Evolutionary conservation across 2,329 filamentous ascomycete genomes (phyloP).

Genomic region (Fusarium sp.): DNA sequence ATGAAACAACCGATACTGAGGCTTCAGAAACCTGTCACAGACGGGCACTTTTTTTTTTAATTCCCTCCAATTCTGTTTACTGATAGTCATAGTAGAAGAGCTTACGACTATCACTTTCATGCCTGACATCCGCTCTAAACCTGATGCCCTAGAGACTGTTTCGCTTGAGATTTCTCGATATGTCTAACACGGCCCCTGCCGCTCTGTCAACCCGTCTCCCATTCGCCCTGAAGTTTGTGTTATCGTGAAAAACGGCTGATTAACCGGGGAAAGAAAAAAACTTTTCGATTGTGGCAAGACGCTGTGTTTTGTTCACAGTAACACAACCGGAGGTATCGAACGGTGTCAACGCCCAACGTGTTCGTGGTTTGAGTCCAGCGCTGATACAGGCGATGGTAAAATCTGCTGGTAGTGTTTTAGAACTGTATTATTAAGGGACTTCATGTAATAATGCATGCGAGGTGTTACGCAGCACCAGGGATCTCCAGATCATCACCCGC

Average conservation of each 20-base stretch:
- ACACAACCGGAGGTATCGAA: constrained; percentile 19
- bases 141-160: constrained; percentile 12
- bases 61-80: neutral
- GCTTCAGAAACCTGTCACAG: neutral
- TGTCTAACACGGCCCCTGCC: constrained; percentile 28
- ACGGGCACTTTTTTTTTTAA: neutral
- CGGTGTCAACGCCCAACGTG: constrained; percentile 34
- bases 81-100: neutral
- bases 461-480: constrained; percentile 27
- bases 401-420: neutral
- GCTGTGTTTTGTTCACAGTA: constrained; percentile 18
- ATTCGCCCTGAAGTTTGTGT: constrained; percentile 16
- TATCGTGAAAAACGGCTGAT: neutral
- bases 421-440: constrained; percentile 11
- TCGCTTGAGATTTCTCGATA: constrained; percentile 20
- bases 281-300: constrained; percentile 31
- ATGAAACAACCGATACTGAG: neutral
- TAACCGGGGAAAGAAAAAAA: neutral
- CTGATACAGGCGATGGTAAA: constrained; percentile 11
- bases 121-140: constrained; percentile 11
- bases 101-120: constrained; percentile 24
- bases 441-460: neutral
- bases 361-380: constrained; percentile 18
- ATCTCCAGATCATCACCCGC: constrained; percentile 39
- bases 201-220: constrained; percentile 13